Evolutionary conservation across 169 alveolate genomes (phyloP).

Genomic region (Plasmodium malariae): DNA sequence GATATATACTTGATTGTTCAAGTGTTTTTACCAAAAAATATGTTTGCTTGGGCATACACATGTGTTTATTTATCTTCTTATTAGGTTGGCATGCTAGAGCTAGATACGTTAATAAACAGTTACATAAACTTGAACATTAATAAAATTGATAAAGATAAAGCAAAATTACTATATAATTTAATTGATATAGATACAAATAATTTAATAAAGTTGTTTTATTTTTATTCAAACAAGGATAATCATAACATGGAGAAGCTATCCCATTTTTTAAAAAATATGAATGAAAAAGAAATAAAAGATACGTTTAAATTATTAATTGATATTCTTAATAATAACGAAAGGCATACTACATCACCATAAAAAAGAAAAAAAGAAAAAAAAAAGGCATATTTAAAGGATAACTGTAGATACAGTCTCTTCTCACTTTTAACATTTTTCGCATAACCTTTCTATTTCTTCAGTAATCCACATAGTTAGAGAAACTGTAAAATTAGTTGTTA

Average conservation of each 20-base stretch:
- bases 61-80: constrained; percentile 2
- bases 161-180: constrained; percentile 41
- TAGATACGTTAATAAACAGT: constrained; percentile 54
- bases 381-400: background rate
- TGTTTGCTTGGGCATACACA: too few species aligned
- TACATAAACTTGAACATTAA: constrained; percentile 49
- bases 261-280: constrained; percentile 13
- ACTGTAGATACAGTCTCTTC: background rate
- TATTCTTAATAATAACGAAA: constrained; percentile 38
- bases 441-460: background rate
- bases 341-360: background rate
- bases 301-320: constrained; percentile 43
- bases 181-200: constrained; percentile 33
- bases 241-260: constrained; percentile 24
- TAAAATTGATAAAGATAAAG: constrained; percentile 31
- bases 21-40: background rate
- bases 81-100: constrained; percentile 70
- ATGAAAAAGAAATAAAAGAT: constrained; percentile 45
- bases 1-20: background rate
- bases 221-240: constrained; percentile 36
- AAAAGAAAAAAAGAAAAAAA: background rate
- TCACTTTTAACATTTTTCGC: background rate
- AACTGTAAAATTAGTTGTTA: constrained; percentile 7
- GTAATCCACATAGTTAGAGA: constrained; percentile 34
- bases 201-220: constrained; percentile 62